phyloP scores from a whole-genome alignment of 306 rosid species.

The Trifolium repens region DNA sequence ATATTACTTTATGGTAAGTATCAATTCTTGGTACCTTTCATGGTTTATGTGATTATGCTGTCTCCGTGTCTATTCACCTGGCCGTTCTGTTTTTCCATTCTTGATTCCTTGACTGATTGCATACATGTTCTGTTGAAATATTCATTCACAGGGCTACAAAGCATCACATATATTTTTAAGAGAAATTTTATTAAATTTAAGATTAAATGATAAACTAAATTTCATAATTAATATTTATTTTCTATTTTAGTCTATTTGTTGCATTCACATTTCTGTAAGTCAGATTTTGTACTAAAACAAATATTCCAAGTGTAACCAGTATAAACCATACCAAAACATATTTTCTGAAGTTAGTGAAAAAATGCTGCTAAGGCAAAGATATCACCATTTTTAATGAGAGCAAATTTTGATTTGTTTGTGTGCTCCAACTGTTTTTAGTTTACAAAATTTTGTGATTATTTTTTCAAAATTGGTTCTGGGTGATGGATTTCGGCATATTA shows the following conservation, averaged over 20 bases:
- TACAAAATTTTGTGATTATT: slow-evolving; percentile 1
- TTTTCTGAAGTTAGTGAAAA: background rate
- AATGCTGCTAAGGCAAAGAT: background rate
- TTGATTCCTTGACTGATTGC: slow-evolving; percentile 13
- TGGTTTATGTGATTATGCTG: slow-evolving; percentile 7
- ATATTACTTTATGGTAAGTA: slow-evolving; percentile 44
- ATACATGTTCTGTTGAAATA: slow-evolving; percentile 29
- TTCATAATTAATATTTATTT: background rate
- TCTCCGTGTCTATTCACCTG: slow-evolving; percentile 9
- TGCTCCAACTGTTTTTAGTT: slow-evolving; percentile 14
- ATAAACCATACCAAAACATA: background rate
- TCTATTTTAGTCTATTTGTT: slow-evolving; percentile 4
- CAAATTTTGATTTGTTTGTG: slow-evolving; percentile 10
- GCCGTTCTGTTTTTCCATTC: background rate
- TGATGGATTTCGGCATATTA: slow-evolving; percentile 6
- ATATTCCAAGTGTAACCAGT: background rate
- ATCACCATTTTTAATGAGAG: slow-evolving; percentile 7
- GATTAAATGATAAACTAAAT: background rate
- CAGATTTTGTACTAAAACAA: background rate
- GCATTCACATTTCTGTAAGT: background rate
- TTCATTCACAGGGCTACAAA: slow-evolving; percentile 6
- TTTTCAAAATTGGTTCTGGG: background rate
- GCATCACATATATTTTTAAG: slow-evolving; percentile 1
- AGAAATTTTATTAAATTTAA: background rate
- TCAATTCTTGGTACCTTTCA: slow-evolving; percentile 20